Evolutionary conservation across 805 yeast species (phyloP), one percentile per base, ranked within the genome.

Genomic region (Scheffersomyces ergatensis): DNA sequence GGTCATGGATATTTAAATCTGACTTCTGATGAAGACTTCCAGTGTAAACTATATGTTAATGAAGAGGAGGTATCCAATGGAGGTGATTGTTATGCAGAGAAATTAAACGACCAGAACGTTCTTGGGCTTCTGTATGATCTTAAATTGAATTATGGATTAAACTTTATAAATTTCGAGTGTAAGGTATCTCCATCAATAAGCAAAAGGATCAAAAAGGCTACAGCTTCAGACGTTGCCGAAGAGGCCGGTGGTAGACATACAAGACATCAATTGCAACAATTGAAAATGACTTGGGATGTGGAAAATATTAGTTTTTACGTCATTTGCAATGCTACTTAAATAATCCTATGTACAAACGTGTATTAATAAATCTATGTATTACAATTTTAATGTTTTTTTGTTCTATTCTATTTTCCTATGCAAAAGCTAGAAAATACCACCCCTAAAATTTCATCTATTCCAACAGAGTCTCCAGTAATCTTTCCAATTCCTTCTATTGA

Each of bases 401-500:
- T 14, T 21, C 35, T 31, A 21, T 30, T 26, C 49, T 65, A 92
- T 60, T 92, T 92, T 0, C 99, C 99, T 17, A 93, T 89, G 61
- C 99, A 93, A 58, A 93, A 93, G 46, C 81, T 85, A 2, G 96
- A 82, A 56, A 93, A 93, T 0, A 93, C 93, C 1, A 87, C 92
- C 0, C 93, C 97, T 4, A 93, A 67, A 0, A 93, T 81, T 55
- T 93, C 98, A 51, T 93, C 97, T 0, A 90, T 74, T 0, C 95
- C 96, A 12, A 92, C 80, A 0, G 88, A 77, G 30, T 86, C 85
- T 1, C 98, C 99, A 0, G 97, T 90, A 19, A 93, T 85, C 54
- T 83, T 86, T 0, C 97, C 97, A 29, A 93, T 85, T 0, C 97
- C 97, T 12, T 84, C 89, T 15, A 84, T 80, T 0, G 96, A 81